Base-by-base conservation (phyloP, 805 yeast genomes). In the Candida ficus region DNA sequence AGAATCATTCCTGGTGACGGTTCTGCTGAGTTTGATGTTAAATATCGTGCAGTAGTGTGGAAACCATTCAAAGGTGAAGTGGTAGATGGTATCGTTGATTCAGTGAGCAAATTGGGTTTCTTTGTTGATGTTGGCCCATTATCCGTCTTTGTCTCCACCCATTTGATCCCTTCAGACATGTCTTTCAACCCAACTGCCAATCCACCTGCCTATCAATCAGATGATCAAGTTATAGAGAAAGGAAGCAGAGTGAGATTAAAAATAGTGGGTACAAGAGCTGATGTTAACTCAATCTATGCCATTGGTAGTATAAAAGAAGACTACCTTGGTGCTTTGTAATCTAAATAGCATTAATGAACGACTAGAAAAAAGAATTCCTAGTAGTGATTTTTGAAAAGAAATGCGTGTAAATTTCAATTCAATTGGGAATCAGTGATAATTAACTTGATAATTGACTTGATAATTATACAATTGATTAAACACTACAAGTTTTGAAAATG, bases 1-100 rank as follows among this genome's bases (percentile, higher is more conserved):
- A 72, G 85, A 52, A 86, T 93, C 48, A 75, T 93, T 33, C 95
- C 98, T 3, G 82, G 90, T 19, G 80, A 82, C 43, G 99, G 99
- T 2, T 81, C 89, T 55, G 98, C 99, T 0, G 97, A 89, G 63
- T 93, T 93, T 56, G 95, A 88, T 53, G 98, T 93, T 39, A 87
- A 88, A 63, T 93, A 93, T 62, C 72, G 95, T 52, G 99, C 99
- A 0, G 90, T 93, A 38, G 97, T 93, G 26, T 93, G 96, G 95
- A 85, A 91, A 57, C 99, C 99, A 5, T 93, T 93, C 67, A 93
- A 93, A 66, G 99, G 98, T 27, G 99, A 93, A 64, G 99, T 93
- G 7, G 98, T 93, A 20, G 99, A 93, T 63, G 99, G 95, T 6
- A 80, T 91, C 19, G 98, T 93, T 13, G 85, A 96, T 12, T 85